A percentile compares a stretch with the other conserved stretches of the same genome.
These are phyloP conservation scores for Chaetomium cochliodes DNA, from an alignment of 495 filamentous ascomycete species.

Conservation along the genomic window DNA sequence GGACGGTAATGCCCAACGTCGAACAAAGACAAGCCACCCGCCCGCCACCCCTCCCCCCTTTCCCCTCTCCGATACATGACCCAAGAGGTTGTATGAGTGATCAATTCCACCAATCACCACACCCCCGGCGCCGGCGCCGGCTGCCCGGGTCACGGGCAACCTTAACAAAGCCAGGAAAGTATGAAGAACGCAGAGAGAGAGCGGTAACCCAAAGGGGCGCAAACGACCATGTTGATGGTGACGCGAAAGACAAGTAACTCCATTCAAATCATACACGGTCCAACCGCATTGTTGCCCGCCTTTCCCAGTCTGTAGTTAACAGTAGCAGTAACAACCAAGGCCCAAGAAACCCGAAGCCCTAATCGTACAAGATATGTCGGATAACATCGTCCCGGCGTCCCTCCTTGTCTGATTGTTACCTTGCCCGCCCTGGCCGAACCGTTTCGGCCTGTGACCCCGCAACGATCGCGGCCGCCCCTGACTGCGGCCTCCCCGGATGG, in stretches of 20 bases:
- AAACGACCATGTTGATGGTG: too few species aligned
- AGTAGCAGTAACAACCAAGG: constrained; percentile 16
- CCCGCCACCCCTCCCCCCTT: too few species aligned
- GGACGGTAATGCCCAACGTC: neutral
- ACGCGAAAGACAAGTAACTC: neutral
- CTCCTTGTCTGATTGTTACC: neutral
- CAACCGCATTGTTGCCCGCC: neutral
- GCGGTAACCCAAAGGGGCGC: too few species aligned
- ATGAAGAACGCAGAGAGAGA: neutral
- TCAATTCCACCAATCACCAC: neutral
- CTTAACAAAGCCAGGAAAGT: neutral
- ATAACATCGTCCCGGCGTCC: neutral
- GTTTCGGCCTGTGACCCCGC: neutral
- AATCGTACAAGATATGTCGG: constrained; percentile 18
- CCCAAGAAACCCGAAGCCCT: constrained; percentile 7
- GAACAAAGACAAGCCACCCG: neutral
- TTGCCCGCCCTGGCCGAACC: neutral
- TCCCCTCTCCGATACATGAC: neutral
- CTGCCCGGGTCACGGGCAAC: neutral
- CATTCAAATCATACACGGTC: neutral
- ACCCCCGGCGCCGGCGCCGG: too few species aligned
- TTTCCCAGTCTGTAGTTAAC: neutral
- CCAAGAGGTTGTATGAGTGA: neutral
- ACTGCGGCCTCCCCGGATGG: neutral
- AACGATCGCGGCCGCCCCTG: too few species aligned